A percentile compares a stretch with the other conserved stretches of the same genome.
Conservation (phyloP, 768 basidiomycete species). For the Trametes cingulata region DNA sequence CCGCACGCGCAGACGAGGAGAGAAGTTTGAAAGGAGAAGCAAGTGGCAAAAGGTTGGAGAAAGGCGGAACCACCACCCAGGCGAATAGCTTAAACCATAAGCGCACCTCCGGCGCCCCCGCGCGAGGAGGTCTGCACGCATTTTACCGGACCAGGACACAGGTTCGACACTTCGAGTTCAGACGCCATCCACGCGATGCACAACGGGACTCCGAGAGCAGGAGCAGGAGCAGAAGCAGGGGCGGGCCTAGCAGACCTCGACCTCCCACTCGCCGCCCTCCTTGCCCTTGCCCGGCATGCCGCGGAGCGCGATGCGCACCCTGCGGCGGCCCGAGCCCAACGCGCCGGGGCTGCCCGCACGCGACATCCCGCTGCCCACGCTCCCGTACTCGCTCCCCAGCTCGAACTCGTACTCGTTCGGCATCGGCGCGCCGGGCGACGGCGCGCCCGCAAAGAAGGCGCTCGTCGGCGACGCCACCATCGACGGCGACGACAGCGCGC, state of each 20-base stretch:
- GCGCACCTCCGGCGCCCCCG: slow-evolving; percentile 13
- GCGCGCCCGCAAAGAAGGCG: slow-evolving; percentile 16
- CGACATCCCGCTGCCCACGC: slow-evolving; percentile 20
- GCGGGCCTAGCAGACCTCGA: slow-evolving; percentile 56
- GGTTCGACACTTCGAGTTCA: neutral
- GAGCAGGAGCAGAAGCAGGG: neutral
- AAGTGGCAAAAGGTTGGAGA: too few species aligned
- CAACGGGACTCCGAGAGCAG: neutral
- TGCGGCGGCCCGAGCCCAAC: slow-evolving; percentile 39
- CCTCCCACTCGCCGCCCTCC: slow-evolving; percentile 80
- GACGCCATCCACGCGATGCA: neutral
- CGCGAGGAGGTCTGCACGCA: slow-evolving; percentile 5
- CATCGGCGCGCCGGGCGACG: slow-evolving; percentile 11
- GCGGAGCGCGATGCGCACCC: slow-evolving; percentile 68
- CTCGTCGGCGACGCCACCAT: slow-evolving; percentile 12
- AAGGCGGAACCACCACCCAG: slow-evolving; percentile 17
- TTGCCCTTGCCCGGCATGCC: slow-evolving; percentile 60
- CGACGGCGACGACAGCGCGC: slow-evolving; percentile 11
- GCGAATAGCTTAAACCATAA: slow-evolving; percentile 18
- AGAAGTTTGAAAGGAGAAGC: neutral
- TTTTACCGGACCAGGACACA: neutral
- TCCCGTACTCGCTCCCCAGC: slow-evolving; percentile 22
- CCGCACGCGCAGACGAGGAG: neutral
- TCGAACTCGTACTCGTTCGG: slow-evolving; percentile 20
- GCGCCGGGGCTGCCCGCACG: slow-evolving; percentile 25